These are phyloP conservation scores for Thalassiosira mediterranea DNA, from an alignment of 352 stramenopile species.

Conservation along the genomic window DNA sequence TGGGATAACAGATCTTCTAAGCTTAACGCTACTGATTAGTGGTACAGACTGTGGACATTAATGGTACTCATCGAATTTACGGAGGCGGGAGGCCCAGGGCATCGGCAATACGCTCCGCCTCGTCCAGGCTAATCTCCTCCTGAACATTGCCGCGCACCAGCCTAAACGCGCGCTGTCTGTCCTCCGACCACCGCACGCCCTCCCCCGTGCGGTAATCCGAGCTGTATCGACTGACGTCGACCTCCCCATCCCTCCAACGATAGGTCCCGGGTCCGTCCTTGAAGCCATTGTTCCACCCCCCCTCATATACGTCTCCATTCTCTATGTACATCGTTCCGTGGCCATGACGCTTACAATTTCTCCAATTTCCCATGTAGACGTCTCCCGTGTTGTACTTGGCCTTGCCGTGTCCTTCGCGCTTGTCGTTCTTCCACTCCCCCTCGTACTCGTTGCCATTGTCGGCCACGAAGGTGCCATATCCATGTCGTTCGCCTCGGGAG, in stretches of 20 bases:
- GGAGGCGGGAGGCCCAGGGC: conserved; percentile 38
- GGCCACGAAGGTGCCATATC: conserved; percentile 87
- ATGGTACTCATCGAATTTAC: background rate
- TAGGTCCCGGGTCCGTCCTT: conserved; percentile 78
- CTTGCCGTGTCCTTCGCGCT: conserved; percentile 87
- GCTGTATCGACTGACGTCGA: conserved; percentile 53
- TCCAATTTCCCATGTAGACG: conserved; percentile 56
- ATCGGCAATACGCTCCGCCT: conserved; percentile 47
- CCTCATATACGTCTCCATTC: conserved; percentile 74
- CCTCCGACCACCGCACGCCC: conserved; percentile 42
- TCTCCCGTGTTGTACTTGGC: conserved; percentile 56
- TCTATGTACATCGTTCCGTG: conserved; percentile 70
- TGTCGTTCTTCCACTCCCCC: conserved; percentile 88
- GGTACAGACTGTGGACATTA: background rate
- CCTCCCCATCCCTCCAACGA: conserved; percentile 66
- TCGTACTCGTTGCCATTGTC: conserved; percentile 90
- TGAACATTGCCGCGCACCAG: conserved; percentile 52
- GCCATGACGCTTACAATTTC: conserved; percentile 63
- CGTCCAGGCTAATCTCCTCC: conserved; percentile 45
- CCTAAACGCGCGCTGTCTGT: conserved; percentile 38
- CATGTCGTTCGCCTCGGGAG: conserved; percentile 65
- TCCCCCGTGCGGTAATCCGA: conserved; percentile 38
- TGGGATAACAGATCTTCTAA: background rate
- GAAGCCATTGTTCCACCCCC: conserved; percentile 71
- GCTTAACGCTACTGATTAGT: background rate